Evolutionary conservation across 108 stramenopile genomes (phyloP).

Genomic region (Hondaea fermentalgiana): DNA sequence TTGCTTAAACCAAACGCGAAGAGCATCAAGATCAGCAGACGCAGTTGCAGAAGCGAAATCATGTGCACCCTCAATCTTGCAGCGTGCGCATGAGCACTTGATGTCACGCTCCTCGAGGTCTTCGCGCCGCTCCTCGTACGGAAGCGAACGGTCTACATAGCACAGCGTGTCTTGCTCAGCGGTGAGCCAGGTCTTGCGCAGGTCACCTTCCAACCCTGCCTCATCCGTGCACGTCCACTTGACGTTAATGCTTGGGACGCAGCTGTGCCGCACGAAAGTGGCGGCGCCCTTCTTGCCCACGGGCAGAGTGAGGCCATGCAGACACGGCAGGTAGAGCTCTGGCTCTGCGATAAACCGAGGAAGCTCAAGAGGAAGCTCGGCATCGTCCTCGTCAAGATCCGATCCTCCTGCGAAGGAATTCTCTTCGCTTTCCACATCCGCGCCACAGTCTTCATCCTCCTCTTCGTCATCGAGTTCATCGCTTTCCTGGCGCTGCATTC

Average conservation of each 20-base stretch:
- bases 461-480: background rate
- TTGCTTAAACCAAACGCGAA: background rate
- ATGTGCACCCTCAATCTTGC: background rate
- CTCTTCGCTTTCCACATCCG: background rate
- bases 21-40: too few relatives aligned
- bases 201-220: background rate
- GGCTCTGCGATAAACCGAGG: background rate
- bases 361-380: background rate
- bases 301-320: background rate
- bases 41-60: background rate
- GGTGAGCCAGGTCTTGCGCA: background rate
- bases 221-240: background rate
- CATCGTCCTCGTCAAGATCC: background rate
- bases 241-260: background rate
- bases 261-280: background rate
- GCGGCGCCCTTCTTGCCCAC: background rate
- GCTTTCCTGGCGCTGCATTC: background rate
- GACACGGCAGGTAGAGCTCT: background rate
- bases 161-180: background rate
- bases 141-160: background rate
- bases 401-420: background rate
- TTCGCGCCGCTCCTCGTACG: background rate
- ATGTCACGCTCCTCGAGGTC: background rate
- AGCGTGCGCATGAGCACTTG: background rate
- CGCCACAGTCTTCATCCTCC: background rate